Base-by-base conservation (phyloP, 2,329 filamentous ascomycete genomes). In the Ophiostoma perfectum region DNA sequence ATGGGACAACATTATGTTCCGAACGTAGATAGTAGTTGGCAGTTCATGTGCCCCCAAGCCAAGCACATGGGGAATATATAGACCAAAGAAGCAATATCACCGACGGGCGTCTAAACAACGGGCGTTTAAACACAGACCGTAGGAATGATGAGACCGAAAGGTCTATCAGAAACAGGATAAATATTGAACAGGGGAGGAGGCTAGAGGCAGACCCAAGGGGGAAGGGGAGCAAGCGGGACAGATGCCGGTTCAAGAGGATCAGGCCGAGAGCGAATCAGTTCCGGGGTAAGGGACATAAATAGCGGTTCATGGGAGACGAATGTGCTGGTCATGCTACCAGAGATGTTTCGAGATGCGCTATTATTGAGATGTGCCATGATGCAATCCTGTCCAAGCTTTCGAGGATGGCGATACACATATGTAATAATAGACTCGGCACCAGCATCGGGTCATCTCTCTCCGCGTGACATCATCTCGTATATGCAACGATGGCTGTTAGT, bases 391-490 rank as follows among this genome's bases (percentile, higher is more conserved):
- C 18, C 49, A 55, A 27, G 18, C n/a, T 55, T 55, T 27, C 7
- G 18, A 11, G 8, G 11, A 18, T 55, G n/a, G 49, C 49, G 7
- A 55, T 5, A 8, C n/a, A 55, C 16, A 14, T 14, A 55, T 27
- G 27, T 55, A 55, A 55, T 55, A 55, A 55, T 27, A 55, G 11
- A 55, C 49, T 27, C 27, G 49, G 49, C n/a, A 27, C n/a, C 18
- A 55, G 18, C 49, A 27, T 18, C 49, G 49, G 49, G n/a, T 11
- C 27, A 55, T 55, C 49, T 55, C 49, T 55, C 49, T 55, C 49
- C 49, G 49, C n/a, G 49, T 55, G 49, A 55, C 49, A 55, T 55
- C 49, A 55, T 55, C n/a, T 55, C 49, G 49, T 55, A 55, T 55
- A 55, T 55, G 49, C 49, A 55, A 16, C 8, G 18, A 27, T 27